Evolutionary conservation across 1,139 yeast genomes (phyloP), one percentile per base, ranked within the genome.

Genomic region (Blastobotrys malaysiensis): DNA sequence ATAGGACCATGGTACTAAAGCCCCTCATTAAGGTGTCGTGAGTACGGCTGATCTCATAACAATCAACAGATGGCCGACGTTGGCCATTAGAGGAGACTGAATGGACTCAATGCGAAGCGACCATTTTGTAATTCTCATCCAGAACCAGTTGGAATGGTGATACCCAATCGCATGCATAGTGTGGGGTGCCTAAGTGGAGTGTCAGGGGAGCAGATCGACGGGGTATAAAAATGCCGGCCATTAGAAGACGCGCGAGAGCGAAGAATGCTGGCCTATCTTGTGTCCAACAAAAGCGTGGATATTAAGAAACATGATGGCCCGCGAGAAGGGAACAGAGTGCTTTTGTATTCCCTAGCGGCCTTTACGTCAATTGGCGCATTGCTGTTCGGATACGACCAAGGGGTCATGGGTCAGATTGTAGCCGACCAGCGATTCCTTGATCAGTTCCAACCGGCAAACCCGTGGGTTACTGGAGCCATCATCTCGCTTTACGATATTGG

Each of bases 361-460:
- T 54, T 56, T 31, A 45, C 56, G 11, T 49, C 57, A 2, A 13
- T 56, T 2, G 57, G 59, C 13, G 59, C 56, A 7, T 18, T 56
- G 44, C 48, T 56, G 16, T 56, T 51, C 45, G 59, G 59, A 9
- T 57, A 54, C 45, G 59, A 57, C 47, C 54, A 57, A 11, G 59
- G 59, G 3, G 50, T 57, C 11, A 47, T 47, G 44, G 50, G 50
- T 3, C 39, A 31, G 11, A 31, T 31, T 13, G 39, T 31, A 3
- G 39, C 39, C 14, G 39, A 31, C 16, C 39, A 31, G 39, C 39
- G 39, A 16, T 31, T 31, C 39, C 6, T 31, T 7, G 39, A 31
- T 5, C 39, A 31, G 39, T 31, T 31, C 39, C 11, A 31, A n/a
- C 39, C 39, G n/a, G 39, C 39, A 3, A 31, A 31, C 16, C n/a